Percentiles rank a stretch among this genome's conserved stretches.
phyloP scores from a whole-genome alignment of 2,329 filamentous ascomycete species.

The Fusarium pilosicola region DNA sequence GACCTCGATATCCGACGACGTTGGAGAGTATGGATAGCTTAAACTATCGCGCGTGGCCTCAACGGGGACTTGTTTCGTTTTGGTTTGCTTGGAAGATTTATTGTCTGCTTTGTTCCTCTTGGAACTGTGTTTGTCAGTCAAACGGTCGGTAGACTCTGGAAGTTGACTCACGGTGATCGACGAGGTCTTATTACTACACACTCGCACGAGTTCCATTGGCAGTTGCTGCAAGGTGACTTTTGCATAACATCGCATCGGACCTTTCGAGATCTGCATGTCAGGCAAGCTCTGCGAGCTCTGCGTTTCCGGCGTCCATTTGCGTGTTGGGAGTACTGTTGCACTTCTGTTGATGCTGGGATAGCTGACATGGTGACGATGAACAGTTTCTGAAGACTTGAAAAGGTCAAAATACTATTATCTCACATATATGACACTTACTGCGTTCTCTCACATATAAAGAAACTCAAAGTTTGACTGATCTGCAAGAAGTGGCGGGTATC shows the following conservation, averaged over 20 bases:
- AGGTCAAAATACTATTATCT: accelerated
- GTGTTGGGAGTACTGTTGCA: neutral
- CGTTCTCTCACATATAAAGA: neutral
- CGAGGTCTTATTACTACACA: slow-evolving; percentile 3
- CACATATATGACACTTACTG: neutral
- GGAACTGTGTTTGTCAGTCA: neutral
- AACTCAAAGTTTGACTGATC: neutral
- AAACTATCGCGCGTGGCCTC: neutral
- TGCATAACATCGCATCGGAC: slow-evolving; percentile 11
- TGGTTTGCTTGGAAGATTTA: too few species aligned
- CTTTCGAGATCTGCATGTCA: slow-evolving; percentile 6
- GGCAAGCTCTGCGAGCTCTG: slow-evolving; percentile 1
- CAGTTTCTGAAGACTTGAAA: too few species aligned
- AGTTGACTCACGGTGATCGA: neutral
- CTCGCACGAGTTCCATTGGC: slow-evolving; percentile 1
- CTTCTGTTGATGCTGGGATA: neutral
- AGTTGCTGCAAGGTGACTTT: slow-evolving; percentile 14
- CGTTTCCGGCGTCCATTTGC: neutral
- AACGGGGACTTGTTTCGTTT: neutral
- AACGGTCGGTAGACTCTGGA: accelerated
- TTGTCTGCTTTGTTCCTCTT: neutral
- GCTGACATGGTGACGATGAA: neutral
- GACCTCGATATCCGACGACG: neutral
- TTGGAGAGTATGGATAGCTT: neutral
- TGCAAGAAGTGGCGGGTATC: neutral